A percentile compares a stretch with the other conserved stretches of the same genome.
Evolutionary conservation across 768 basidiomycete species (phyloP).

Genomic region (Leccinum rimulosum): DNA sequence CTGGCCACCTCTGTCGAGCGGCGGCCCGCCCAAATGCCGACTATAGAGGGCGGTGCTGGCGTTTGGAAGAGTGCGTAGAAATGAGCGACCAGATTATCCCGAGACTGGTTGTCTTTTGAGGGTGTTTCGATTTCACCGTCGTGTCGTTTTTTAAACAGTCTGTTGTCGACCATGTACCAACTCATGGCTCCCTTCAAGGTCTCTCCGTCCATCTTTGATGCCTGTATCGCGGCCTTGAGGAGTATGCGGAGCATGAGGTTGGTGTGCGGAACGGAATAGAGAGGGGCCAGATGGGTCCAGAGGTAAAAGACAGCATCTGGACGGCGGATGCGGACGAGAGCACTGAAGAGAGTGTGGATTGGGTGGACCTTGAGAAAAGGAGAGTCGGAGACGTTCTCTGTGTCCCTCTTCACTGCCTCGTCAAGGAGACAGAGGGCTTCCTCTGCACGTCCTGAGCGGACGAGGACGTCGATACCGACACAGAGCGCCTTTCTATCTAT

Average conservation of each 20-base stretch:
- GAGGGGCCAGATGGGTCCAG: constrained; percentile 61
- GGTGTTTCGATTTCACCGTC: neutral
- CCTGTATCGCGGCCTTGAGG: constrained; percentile 56
- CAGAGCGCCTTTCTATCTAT: constrained; percentile 50
- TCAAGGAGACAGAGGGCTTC: constrained; percentile 54
- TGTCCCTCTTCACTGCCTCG: constrained; percentile 30
- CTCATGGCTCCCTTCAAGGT: constrained; percentile 47
- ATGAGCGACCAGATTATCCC: constrained; percentile 3
- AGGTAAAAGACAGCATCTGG: constrained; percentile 63
- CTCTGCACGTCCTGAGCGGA: constrained; percentile 40
- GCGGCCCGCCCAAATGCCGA: constrained; percentile 45
- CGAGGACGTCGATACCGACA: constrained; percentile 49
- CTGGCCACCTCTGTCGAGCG: constrained; percentile 48
- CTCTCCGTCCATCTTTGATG: constrained; percentile 49
- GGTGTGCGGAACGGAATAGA: constrained; percentile 61
- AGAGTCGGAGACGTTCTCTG: constrained; percentile 5
- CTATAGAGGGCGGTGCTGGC: constrained; percentile 29
- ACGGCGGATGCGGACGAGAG: constrained; percentile 49
- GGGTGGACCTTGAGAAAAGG: constrained; percentile 24
- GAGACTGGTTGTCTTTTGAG: neutral
- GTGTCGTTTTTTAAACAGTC: constrained; percentile 17
- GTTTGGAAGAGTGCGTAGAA: constrained; percentile 16
- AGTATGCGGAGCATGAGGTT: constrained; percentile 55
- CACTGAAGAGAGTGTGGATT: constrained; percentile 45
- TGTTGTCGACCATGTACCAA: constrained; percentile 24